Evolutionary conservation across 306 rosid genomes (phyloP).

Genomic region (Styphnolobium japonicum): DNA sequence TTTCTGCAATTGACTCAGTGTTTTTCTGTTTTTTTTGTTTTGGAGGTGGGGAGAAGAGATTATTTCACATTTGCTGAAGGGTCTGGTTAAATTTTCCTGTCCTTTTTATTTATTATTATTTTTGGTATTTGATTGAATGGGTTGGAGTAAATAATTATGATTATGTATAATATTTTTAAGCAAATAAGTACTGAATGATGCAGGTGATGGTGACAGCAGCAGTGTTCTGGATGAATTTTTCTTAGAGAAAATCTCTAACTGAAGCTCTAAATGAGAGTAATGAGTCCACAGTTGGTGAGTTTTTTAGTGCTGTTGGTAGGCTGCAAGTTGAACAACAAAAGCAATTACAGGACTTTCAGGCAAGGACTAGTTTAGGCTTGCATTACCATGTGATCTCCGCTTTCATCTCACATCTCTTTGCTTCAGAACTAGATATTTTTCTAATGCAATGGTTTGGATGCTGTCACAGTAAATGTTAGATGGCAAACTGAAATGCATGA

Average conservation of each 20-base stretch:
- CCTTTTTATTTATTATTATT: background rate
- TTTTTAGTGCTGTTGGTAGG: constrained; percentile 60
- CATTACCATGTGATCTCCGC: background rate
- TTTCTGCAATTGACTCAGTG: background rate
- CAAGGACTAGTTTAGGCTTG: constrained; percentile 2
- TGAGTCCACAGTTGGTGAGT: constrained; percentile 65
- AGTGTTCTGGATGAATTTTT: constrained; percentile 68
- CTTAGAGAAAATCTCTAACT: constrained; percentile 68
- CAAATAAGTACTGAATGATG: constrained; percentile 13
- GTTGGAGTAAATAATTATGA: background rate
- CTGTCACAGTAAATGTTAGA: background rate
- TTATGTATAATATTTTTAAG: background rate
- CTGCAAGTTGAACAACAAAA: constrained; percentile 73
- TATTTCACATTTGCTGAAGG: too few relatives aligned
- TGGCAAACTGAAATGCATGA: too few relatives aligned
- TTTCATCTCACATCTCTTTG: background rate
- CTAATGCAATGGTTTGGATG: background rate
- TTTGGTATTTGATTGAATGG: background rate
- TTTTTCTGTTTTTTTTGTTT: too few relatives aligned
- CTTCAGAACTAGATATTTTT: background rate
- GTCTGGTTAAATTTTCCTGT: too few relatives aligned
- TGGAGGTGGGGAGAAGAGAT: too few relatives aligned
- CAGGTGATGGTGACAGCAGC: constrained; percentile 55
- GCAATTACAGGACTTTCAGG: constrained; percentile 59
- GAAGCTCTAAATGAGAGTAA: constrained; percentile 67